Base-by-base conservation (phyloP, 2,329 filamentous ascomycete genomes). In the Penicillium concentricum region DNA sequence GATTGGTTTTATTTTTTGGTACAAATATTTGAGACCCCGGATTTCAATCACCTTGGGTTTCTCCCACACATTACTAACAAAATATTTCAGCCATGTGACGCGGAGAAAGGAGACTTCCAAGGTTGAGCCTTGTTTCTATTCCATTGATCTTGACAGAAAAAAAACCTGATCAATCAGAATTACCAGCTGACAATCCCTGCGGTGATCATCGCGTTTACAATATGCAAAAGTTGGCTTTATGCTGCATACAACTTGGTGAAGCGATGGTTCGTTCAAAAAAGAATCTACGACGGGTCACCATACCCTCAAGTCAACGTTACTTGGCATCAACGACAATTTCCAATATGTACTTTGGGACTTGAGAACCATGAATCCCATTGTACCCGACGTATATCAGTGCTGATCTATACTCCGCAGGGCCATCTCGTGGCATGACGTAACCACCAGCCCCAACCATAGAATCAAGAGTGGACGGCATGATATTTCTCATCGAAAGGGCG, bases 381-480 rank as follows among this genome's bases (percentile, higher is more conserved):
- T 13, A 32, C 12, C 13, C 13, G 6, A 26, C 12, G 44, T 12
- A 28, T 18, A 9, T 28, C 13, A 39, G 13, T 13, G 54, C 20
- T 56, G 54, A 52, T 56, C 54, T 44, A 44, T 51, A 51, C 48
- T 35, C 32, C 18, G 10, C 22, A 12, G 13, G 32, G 47, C n/a
- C 12, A 26, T 37, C n/a, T 41, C 22, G 52, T 51, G 52, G 32
- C 35, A 52, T 56, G 54, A 52, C 54, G 54, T 56, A 56, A 34
- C 4, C 26, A 35, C 10, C n/a, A 43, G 5, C 34, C 32, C 12
- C 16, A 56, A 24, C 35, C 32, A 16, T 35, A 13, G 34, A 34
- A 41, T 35, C 9, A 20, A 37, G 22, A 37, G 28, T 30, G 45
- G 44, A 43, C 16, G 34, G 34, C 41, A 44, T 16, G 20, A 28